These are phyloP conservation scores for Ciborinia camelliae DNA, from an alignment of 2,329 filamentous ascomycete genomes.

Conservation along the genomic window DNA sequence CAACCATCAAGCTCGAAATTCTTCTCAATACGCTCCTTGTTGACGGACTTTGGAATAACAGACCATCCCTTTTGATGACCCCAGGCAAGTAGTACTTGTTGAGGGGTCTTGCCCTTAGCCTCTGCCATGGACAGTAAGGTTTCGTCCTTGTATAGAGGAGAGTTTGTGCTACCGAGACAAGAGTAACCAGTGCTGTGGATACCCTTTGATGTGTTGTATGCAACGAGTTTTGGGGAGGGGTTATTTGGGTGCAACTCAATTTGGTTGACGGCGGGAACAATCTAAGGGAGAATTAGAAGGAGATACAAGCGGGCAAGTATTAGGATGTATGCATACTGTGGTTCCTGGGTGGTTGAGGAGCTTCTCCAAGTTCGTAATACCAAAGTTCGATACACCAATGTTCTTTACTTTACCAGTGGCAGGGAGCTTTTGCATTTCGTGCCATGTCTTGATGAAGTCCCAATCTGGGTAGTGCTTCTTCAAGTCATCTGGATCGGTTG, in stretches of 20 bases:
- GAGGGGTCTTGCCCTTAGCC: slow-evolving; percentile 63
- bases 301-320: background rate
- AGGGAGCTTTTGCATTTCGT: slow-evolving; percentile 67
- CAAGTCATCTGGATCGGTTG: slow-evolving; percentile 52
- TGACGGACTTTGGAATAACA: slow-evolving; percentile 84
- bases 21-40: slow-evolving; percentile 65
- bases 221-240: slow-evolving; percentile 74
- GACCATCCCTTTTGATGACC: slow-evolving; percentile 76
- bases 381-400: slow-evolving; percentile 86
- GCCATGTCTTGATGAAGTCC: slow-evolving; percentile 79
- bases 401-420: slow-evolving; percentile 69
- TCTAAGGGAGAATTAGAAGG: slow-evolving; percentile 36
- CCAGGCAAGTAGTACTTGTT: slow-evolving; percentile 79
- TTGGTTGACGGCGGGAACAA: slow-evolving; percentile 71
- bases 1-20: slow-evolving; percentile 77
- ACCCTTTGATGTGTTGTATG: slow-evolving; percentile 67
- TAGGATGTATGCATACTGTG: slow-evolving; percentile 46
- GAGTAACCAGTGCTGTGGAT: slow-evolving; percentile 76
- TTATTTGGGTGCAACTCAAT: slow-evolving; percentile 78
- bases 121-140: slow-evolving; percentile 61
- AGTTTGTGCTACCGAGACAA: slow-evolving; percentile 68
- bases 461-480: slow-evolving; percentile 72
- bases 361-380: slow-evolving; percentile 74
- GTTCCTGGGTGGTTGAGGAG: slow-evolving; percentile 63
- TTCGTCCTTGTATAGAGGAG: slow-evolving; percentile 64